Percentiles rank a stretch among this genome's conserved stretches.
Conservation (phyloP, 108 stramenopile species). For the Fragilaria radians region DNA sequence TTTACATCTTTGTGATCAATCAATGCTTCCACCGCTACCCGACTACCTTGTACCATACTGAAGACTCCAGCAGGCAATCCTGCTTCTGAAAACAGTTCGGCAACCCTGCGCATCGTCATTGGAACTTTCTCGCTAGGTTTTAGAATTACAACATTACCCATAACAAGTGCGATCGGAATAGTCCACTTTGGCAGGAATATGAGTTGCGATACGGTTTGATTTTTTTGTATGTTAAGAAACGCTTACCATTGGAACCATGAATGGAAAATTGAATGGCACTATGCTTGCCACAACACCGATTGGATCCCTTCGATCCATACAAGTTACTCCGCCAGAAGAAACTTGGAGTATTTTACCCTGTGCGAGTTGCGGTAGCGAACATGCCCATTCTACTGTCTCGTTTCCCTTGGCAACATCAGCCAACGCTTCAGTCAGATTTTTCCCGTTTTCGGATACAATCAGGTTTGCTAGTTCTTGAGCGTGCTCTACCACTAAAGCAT, state of each 20-base stretch:
- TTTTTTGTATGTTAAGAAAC: too few relatives aligned
- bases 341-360: slow-evolving; percentile 86
- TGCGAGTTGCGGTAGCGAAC: slow-evolving; percentile 38
- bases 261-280: slow-evolving; percentile 93
- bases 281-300: slow-evolving; percentile 92
- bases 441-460: slow-evolving; percentile 73
- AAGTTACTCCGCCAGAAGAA: slow-evolving; percentile 71
- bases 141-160: slow-evolving; percentile 77
- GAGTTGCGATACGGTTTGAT: too few relatives aligned
- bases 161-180: slow-evolving; percentile 77
- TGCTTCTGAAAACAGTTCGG: slow-evolving; percentile 69
- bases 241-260: slow-evolving; percentile 94
- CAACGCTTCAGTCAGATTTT: slow-evolving; percentile 65
- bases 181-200: too few relatives aligned
- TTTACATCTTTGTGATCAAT: slow-evolving; percentile 72
- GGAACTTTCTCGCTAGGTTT: slow-evolving; percentile 84
- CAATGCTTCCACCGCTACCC: slow-evolving; percentile 74
- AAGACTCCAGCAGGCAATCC: slow-evolving; percentile 92
- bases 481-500: slow-evolving; percentile 39
- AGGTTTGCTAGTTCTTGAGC: slow-evolving; percentile 56
- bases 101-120: slow-evolving; percentile 56
- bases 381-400: slow-evolving; percentile 88
- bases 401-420: slow-evolving; percentile 95
- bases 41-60: slow-evolving; percentile 87
- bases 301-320: slow-evolving; percentile 83